Percentiles rank a stretch among this genome's conserved stretches.
Conservation (phyloP, 257 asterid genomes). For the Euphrasia confusa region DNA sequence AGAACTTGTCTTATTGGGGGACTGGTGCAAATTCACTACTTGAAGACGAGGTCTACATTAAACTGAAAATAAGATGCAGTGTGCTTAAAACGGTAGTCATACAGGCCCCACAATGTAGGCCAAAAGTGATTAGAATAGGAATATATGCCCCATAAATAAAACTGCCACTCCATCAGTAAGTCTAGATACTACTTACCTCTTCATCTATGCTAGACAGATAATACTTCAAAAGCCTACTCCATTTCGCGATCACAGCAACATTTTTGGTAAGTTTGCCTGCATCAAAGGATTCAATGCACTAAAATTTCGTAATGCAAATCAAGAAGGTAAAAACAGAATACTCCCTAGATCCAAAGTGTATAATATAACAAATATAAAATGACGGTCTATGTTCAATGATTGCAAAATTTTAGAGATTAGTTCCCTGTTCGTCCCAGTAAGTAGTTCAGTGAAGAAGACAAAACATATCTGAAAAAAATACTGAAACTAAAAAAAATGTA, state of each 20-base stretch:
- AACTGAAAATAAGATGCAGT: too few relatives aligned
- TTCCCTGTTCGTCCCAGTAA: conserved; percentile 3
- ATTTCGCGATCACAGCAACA: conserved; percentile 49
- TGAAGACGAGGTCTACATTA: too few relatives aligned
- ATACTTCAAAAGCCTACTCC: conserved; percentile 69
- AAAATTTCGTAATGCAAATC: neutral
- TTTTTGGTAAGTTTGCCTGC: conserved; percentile 58
- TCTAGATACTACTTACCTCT: conserved; percentile 49
- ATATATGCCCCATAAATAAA: neutral
- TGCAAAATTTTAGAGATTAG: neutral
- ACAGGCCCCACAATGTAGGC: too few relatives aligned
- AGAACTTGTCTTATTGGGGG: too few relatives aligned
- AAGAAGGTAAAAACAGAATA: conserved; percentile 4
- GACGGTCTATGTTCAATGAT: conserved; percentile 11
- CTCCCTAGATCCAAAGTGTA: conserved; percentile 11
- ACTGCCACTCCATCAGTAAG: neutral
- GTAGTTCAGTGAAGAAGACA: conserved; percentile 1
- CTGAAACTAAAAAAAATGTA: too few relatives aligned
- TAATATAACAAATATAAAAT: neutral
- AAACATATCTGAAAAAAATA: neutral
- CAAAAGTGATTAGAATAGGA: too few relatives aligned
- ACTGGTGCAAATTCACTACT: too few relatives aligned
- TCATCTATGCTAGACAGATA: conserved; percentile 79
- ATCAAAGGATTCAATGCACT: conserved; percentile 29
- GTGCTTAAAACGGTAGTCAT: too few relatives aligned